Evolutionary conservation across 169 alveolate species (phyloP), one percentile per base, ranked within the genome.

Genomic region (Cyclospora cayetanensis): DNA sequence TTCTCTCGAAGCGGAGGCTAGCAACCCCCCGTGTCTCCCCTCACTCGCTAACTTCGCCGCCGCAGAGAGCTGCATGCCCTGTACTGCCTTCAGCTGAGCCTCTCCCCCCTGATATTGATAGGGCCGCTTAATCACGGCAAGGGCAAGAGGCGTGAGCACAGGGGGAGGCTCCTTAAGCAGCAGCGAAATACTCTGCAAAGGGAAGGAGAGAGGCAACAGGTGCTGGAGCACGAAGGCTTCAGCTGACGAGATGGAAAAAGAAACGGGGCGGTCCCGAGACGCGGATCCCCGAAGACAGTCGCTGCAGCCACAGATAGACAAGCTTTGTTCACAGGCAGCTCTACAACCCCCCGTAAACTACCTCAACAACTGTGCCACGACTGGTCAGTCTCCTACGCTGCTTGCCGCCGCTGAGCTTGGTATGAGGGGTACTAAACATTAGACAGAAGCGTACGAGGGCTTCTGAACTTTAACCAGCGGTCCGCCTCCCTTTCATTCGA

Each of bases 181-280:
- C 55, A 22, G 83, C 83, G 18, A 55, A 50, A 39, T 55, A 31
- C 35, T 29, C 46, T 39, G 83, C 55, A 70, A 55, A 31, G 83
- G 83, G 53, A 70, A 70, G 27, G 83, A 70, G 34, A 70, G 83
- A 4, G 83, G 83, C 83, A 70, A 39, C 83, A 70, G 39, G 39
- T 70, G 83, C 55, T 70, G 83, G 60, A 70, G 53, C 83, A 70
- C 35, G 83, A 70, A 70, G 46, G 83, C 83, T 4, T 70, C 83
- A 35, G 83, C 83, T 22, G 55, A 70, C 34, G 83, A 35, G 29
- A 70, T 34, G 39, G 83, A 34, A 27, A 70, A 70, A 35, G 83
- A 35, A 55, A 70, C 83, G 50, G 83, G 83, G 39, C 60, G 39
- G 34, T 39, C 55, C 2, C 83, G 52, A 4, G 83, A 34, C 15